phyloP scores from a whole-genome alignment of 345 rosid species.

The Psidium guajava region DNA sequence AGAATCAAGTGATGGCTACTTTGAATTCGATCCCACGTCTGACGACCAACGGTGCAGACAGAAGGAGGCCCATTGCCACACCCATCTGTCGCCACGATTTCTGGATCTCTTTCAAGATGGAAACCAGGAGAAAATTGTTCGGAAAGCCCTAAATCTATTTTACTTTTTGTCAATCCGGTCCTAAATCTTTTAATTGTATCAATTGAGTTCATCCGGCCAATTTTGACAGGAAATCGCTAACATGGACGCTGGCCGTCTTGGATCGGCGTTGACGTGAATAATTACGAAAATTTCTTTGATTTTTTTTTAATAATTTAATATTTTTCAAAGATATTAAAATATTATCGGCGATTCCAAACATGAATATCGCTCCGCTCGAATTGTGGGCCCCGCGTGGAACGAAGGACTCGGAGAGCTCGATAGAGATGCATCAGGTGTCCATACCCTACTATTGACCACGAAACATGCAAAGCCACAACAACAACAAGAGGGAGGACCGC shows the following conservation, averaged over 20 bases:
- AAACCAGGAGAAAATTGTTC: too few relatives aligned
- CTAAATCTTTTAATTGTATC: fast-evolving
- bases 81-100: not conserved
- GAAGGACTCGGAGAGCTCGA: not conserved
- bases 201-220: too few relatives aligned
- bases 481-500: too few relatives aligned
- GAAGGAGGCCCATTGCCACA: not conserved
- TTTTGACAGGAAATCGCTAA: too few relatives aligned
- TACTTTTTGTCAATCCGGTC: too few relatives aligned
- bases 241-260: too few relatives aligned
- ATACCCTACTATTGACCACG: not conserved
- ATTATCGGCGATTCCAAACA: not conserved
- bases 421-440: not conserved
- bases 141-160: too few relatives aligned
- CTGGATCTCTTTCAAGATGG: too few relatives aligned
- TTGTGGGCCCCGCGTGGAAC: not conserved
- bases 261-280: too few relatives aligned
- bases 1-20: not conserved
- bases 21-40: not conserved
- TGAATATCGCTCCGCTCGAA: not conserved
- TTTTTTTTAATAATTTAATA: too few relatives aligned
- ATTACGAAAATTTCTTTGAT: too few relatives aligned
- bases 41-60: not conserved
- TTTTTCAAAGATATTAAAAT: too few relatives aligned
- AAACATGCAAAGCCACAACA: not conserved